Evolutionary conservation across 108 stramenopile genomes (phyloP).

Genomic region (Nannochloropsis granulata): DNA sequence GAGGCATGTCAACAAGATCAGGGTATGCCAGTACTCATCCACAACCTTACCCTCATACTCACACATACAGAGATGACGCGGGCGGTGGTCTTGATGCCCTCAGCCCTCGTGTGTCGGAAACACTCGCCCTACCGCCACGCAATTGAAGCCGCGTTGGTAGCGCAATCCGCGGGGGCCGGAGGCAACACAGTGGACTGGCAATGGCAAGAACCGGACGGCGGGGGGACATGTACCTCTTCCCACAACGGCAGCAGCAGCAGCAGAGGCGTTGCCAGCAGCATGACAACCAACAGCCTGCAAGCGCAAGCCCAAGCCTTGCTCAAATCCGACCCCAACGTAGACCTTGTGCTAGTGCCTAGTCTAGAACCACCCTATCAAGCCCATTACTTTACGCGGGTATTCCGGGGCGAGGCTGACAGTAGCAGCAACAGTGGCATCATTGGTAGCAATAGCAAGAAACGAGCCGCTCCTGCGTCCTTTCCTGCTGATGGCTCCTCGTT

Average conservation of each 20-base stretch:
- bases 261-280: neutral
- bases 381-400: neutral
- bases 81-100: neutral
- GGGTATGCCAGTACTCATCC: too few species aligned
- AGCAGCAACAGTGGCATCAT: neutral
- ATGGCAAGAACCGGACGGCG: neutral
- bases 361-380: neutral
- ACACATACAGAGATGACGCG: neutral
- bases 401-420: neutral
- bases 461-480: neutral
- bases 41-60: too few species aligned
- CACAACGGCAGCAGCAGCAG: neutral
- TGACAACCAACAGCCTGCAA: neutral
- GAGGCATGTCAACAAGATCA: too few species aligned
- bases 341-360: neutral
- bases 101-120: neutral
- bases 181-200: neutral
- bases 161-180: neutral
- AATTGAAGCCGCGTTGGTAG: neutral
- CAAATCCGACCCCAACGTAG: neutral
- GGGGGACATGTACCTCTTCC: neutral
- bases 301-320: neutral
- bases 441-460: neutral
- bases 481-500: neutral
- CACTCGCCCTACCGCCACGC: neutral